Percentiles rank a stretch among this genome's conserved stretches.
phyloP scores from a whole-genome alignment of 805 yeast species.

The Blastobotrys muscicola region DNA sequence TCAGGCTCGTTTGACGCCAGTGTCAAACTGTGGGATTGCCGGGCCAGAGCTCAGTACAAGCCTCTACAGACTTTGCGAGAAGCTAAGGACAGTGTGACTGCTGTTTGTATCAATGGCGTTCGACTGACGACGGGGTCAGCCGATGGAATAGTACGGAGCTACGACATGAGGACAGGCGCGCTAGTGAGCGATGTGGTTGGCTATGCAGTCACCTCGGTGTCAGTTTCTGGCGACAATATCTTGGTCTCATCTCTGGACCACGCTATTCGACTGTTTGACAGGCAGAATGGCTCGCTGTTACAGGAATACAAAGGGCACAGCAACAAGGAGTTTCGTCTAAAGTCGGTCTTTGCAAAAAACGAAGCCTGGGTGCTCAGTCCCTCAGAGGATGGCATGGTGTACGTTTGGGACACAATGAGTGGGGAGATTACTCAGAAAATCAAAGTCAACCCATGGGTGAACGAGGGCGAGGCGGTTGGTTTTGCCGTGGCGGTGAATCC shows the following conservation, averaged over 20 bases:
- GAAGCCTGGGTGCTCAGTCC: slow-evolving; percentile 18
- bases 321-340: slow-evolving; percentile 18
- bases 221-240: slow-evolving; percentile 9
- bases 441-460: too few species aligned
- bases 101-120: slow-evolving; percentile 10
- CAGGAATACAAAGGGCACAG: slow-evolving; percentile 21
- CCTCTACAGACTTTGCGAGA: slow-evolving; percentile 31
- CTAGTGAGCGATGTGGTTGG: slow-evolving; percentile 19
- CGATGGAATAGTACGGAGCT: slow-evolving; percentile 25
- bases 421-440: too few species aligned
- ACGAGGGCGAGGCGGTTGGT: too few species aligned
- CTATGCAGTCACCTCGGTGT: slow-evolving; percentile 22
- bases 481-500: too few species aligned
- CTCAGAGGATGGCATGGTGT: slow-evolving; percentile 24
- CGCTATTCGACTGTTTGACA: slow-evolving; percentile 20
- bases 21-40: slow-evolving; percentile 27
- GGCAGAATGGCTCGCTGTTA: slow-evolving; percentile 17
- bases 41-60: slow-evolving; percentile 12
- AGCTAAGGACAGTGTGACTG: slow-evolving; percentile 27
- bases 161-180: slow-evolving; percentile 26
- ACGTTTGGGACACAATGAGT: slow-evolving; percentile 18
- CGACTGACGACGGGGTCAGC: slow-evolving; percentile 24
- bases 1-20: slow-evolving; percentile 25
- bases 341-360: slow-evolving; percentile 18
- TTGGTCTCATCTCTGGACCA: slow-evolving; percentile 23